Base-by-base conservation (phyloP, 2,329 filamentous ascomycete genomes). In the Botrytis squamosa region DNA sequence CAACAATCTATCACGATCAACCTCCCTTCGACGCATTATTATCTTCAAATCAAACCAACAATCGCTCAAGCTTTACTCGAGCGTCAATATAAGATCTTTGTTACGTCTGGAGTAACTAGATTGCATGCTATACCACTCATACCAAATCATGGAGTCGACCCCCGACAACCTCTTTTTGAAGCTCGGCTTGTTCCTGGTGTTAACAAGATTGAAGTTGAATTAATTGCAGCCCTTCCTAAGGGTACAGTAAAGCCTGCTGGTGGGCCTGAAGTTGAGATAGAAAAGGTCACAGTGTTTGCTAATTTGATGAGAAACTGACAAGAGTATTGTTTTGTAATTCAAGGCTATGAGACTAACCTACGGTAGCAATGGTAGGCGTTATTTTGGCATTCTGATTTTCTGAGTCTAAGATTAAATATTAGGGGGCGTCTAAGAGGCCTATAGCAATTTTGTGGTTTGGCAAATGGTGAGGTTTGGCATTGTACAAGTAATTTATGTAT, bases 131-230 rank as follows among this genome's bases (percentile, higher is more conserved):
- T 81, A 74, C 81, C 80, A 49, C 87, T 88, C 75, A 85, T 87
- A 38, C 86, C 88, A 4, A 86, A 88, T 36, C 89, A 89, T 70
- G 82, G 84, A 36, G 83, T 87, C 63, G 85, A 87, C 77, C 85
- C 83, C 65, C 85, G 86, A 74, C 89, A 89, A 75, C 90, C 91
- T n/a, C 84, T 92, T 0, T 97, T 94, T 78, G 94, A 97, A 78
- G 87, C 90, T 12, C 88, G 88, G 70, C 84, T 97, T 42, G 86
- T 88, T 40, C 87, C 88, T 2, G 94, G 93, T 10, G 87, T 94
- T 69, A 97, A 96, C 77, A 88, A 91, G 64, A 88, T 97, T 69
- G 92, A 94, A 78, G 86, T 97, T 12, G 92, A 95, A 78, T 85
- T 95, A 74, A 89, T 94, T 76, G 93, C 92, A 1, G 90, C 91